Evolutionary conservation across 192 early-diverging fungal species (phyloP).

Genomic region (Backusella tuberculispora): DNA sequence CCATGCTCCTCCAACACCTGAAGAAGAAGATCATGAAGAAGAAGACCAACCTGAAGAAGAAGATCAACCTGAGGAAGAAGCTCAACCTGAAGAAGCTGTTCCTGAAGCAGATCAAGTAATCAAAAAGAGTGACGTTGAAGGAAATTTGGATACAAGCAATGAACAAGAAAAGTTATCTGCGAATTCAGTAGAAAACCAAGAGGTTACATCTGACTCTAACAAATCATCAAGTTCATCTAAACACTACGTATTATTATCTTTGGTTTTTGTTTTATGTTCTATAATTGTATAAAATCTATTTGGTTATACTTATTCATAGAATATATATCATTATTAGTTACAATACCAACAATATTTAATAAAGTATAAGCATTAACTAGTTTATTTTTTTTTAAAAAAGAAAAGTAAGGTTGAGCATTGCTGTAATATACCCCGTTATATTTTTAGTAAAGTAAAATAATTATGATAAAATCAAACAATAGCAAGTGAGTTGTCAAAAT

Average conservation of each 20-base stretch:
- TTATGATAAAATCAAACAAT: too few relatives aligned
- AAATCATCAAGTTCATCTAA: background rate
- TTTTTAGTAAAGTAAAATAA: too few relatives aligned
- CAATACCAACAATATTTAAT: background rate
- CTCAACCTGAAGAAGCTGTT: background rate
- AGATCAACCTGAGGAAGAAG: background rate
- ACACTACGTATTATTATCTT: background rate
- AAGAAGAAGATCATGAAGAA: background rate
- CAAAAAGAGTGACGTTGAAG: background rate
- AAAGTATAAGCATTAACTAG: background rate
- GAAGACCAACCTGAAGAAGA: background rate
- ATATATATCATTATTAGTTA: background rate
- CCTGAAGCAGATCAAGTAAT: background rate
- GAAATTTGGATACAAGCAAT: background rate
- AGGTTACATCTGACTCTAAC: background rate
- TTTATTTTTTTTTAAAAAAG: too few relatives aligned
- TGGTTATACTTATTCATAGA: background rate
- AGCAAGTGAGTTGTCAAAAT: too few relatives aligned
- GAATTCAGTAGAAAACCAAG: background rate
- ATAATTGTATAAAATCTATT: background rate
- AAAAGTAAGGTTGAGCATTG: too few relatives aligned
- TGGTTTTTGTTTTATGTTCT: slow-evolving; percentile 4
- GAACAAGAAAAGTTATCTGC: background rate
- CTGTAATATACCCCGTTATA: too few relatives aligned
- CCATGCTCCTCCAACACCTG: background rate